A percentile compares a stretch with the other conserved stretches of the same genome.
Evolutionary conservation across 305 asterid genomes (phyloP).

Genomic region (Ilex paraguariensis): DNA sequence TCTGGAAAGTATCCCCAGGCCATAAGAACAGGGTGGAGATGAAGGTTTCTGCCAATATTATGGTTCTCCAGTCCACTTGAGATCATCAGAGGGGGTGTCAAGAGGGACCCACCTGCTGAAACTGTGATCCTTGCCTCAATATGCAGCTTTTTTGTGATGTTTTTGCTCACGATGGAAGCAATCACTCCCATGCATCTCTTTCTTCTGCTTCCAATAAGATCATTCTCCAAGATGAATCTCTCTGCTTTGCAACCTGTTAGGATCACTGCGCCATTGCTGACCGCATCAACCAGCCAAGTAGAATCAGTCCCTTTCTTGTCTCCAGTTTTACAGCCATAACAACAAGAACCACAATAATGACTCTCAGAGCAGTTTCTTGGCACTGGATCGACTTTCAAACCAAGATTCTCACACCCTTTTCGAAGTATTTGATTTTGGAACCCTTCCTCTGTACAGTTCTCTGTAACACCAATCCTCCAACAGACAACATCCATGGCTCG

Average conservation of each 20-base stretch:
- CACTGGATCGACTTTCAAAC: constrained; percentile 44
- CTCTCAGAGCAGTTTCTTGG: constrained; percentile 63
- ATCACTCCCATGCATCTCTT: constrained; percentile 68
- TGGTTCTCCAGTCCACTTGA: constrained; percentile 69
- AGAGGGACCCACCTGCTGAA: constrained; percentile 72
- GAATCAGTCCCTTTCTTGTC: constrained; percentile 75
- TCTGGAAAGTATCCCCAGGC: constrained; percentile 95
- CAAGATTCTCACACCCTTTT: constrained; percentile 68
- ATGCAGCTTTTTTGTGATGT: constrained; percentile 32
- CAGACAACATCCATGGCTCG: constrained; percentile 80
- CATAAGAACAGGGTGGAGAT: constrained; percentile 65
- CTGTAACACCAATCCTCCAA: constrained; percentile 65
- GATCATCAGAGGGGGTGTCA: constrained; percentile 69
- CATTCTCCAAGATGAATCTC: constrained; percentile 36
- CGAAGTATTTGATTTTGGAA: constrained; percentile 67
- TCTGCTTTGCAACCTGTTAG: constrained; percentile 73
- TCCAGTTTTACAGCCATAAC: constrained; percentile 86
- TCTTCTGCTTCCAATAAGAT: constrained; percentile 13
- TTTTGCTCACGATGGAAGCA: constrained; percentile 36
- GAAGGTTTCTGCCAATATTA: constrained; percentile 73
- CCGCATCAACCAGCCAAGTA: constrained; percentile 92
- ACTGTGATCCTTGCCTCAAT: constrained; percentile 54
- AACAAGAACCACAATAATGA: constrained; percentile 87
- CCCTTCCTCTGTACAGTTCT: constrained; percentile 48
- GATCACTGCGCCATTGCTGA: constrained; percentile 58